Evolutionary conservation across 768 basidiomycete genomes (phyloP), one percentile per base, ranked within the genome.

Genomic region (Kondoa subrosea): DNA sequence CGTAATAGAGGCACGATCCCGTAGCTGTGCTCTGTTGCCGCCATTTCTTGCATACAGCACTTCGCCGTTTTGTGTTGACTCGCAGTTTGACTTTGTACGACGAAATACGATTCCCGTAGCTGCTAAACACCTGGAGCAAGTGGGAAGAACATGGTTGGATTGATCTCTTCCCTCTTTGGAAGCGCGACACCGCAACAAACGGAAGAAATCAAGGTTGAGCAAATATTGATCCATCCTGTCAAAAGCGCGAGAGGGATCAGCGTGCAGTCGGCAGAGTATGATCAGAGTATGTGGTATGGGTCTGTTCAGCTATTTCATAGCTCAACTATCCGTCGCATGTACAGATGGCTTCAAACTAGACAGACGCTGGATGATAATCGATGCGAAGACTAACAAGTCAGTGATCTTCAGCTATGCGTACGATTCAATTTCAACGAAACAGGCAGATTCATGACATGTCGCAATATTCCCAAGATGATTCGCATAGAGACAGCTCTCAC

Each of bases 361-460:
- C 21, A 31, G 58, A 30, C 16, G 61, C 30, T 63, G 61, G 61
- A 21, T 63, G 29, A 63, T 63, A 14, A 63, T 63, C 61, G 30
- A 63, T 27, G 25, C 58, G 15, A 4, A 63, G 33, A 8, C 16
- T 3, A 3, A 30, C 30, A 27, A 32, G 8, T 63, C 34, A 17
- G 33, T 63, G 61, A 63, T 32, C 29, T 27, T 33, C 8, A 27
- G 61, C 8, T 12, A 63, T 27, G 30, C 58, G 14, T 26, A 31
- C 8, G 30, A 60, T 25, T 12, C 25, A 27, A 8, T 12, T 4
- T 25, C 25, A 25, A 31, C 25, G 30, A 15, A 25, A 15, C 56
- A 56, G 14, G 30, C 58, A 60, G 25, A 12, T 60, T 60, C 14
- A 8, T 31, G 58, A 60, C 30, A 26, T 60, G 25, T 60, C 58